Conservation (phyloP, 2,329 filamentous ascomycete species). For the Penicillium rolfsii region DNA sequence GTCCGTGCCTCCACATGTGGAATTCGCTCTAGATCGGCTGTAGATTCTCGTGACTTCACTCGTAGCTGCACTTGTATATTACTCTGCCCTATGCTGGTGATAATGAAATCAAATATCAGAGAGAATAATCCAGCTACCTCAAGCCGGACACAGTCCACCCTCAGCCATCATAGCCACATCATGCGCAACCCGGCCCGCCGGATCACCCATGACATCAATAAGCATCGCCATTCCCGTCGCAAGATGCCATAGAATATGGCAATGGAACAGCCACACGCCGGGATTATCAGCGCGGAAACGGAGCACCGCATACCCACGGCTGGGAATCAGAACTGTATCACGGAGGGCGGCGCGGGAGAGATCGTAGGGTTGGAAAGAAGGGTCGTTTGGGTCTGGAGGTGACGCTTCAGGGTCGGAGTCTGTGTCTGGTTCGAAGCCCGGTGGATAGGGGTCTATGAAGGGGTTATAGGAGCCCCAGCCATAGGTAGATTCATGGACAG, state of each 20-base stretch:
- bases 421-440: constrained; percentile 22
- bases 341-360: constrained; percentile 49
- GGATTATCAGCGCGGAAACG: constrained; percentile 60
- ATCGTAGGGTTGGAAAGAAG: constrained; percentile 32
- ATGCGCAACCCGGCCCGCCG: constrained; percentile 23
- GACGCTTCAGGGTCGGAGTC: constrained; percentile 7
- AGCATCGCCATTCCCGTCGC: constrained; percentile 51
- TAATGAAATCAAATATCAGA: neutral
- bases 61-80: neutral
- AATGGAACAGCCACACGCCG: constrained; percentile 55
- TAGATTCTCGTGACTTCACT: neutral
- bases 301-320: constrained; percentile 59
- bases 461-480: constrained; percentile 48
- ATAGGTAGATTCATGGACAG: constrained; percentile 32
- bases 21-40: neutral
- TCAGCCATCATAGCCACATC: constrained; percentile 5
- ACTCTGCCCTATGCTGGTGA: neutral
- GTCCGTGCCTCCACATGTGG: neutral
- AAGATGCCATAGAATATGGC: constrained; percentile 58
- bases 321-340: constrained; percentile 59
- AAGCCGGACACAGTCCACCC: constrained; percentile 7
- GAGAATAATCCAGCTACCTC: neutral
- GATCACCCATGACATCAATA: constrained; percentile 36
- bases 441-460: constrained; percentile 29
- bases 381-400: constrained; percentile 26